Conservation (phyloP, 2,329 filamentous ascomycete species). For the Ustulina deusta region DNA sequence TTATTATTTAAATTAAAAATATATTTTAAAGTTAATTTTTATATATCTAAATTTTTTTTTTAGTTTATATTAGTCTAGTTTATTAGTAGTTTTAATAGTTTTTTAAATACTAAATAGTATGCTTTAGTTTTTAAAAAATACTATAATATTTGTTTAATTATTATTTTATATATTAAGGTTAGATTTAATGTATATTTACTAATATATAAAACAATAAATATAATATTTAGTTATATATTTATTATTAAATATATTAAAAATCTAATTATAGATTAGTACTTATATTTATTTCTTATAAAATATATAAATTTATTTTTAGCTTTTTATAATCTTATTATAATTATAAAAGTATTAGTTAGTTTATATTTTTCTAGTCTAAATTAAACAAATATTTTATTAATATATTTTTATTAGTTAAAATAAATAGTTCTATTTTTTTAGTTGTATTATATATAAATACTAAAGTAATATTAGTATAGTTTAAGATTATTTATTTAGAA, state of each 20-base stretch:
- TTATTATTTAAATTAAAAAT: too few species aligned
- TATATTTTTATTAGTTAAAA: slow-evolving; percentile 27
- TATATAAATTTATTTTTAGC: slow-evolving; percentile 8
- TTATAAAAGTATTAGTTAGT: slow-evolving; percentile 14
- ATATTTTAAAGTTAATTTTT: too few species aligned
- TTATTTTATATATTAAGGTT: slow-evolving; percentile 13
- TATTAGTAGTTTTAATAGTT: slow-evolving; percentile 1
- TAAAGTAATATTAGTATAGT: slow-evolving; percentile 16
- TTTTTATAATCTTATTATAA: slow-evolving; percentile 23
- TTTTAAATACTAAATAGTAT: slow-evolving; percentile 8
- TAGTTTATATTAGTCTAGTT: too few species aligned
- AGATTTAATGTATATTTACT: slow-evolving; percentile 12
- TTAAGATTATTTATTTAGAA: slow-evolving; percentile 24
- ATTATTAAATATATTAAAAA: slow-evolving; percentile 26
- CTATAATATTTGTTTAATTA: slow-evolving; percentile 6
- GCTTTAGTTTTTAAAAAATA: slow-evolving; percentile 9
- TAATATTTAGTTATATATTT: slow-evolving; percentile 5
- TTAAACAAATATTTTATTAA: slow-evolving; percentile 22
- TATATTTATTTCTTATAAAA: slow-evolving; percentile 16
- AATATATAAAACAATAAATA: slow-evolving; percentile 15
- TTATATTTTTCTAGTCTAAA: slow-evolving; percentile 10
- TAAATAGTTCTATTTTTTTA: slow-evolving; percentile 19
- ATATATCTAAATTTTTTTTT: too few species aligned
- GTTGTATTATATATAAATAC: slow-evolving; percentile 10
- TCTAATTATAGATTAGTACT: slow-evolving; percentile 17